Percentiles rank a stretch among this genome's conserved stretches.
These are phyloP conservation scores for Jamesozyma jinghongensis DNA, from an alignment of 805 yeast species.

Conservation along the genomic window DNA sequence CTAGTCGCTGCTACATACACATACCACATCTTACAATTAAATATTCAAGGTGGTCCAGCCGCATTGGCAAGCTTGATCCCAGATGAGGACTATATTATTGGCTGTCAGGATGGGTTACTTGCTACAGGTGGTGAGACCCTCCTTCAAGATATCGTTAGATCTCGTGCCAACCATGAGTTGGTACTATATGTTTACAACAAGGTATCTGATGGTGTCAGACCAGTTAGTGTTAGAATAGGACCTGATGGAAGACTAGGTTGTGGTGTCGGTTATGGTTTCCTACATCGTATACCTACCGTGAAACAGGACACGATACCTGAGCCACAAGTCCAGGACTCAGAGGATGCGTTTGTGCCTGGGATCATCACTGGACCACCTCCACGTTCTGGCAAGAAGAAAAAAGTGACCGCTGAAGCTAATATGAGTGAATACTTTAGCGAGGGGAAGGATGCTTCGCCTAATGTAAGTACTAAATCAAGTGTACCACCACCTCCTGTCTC, in stretches of 20 bases:
- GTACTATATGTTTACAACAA: conserved; percentile 76
- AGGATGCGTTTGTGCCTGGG: conserved; percentile 16
- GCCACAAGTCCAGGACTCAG: conserved; percentile 4
- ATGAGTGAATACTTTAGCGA: conserved; percentile 27
- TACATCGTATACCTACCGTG: conserved; percentile 71
- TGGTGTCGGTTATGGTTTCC: conserved; percentile 86
- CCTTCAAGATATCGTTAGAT: conserved; percentile 55
- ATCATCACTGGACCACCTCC: conserved; percentile 9
- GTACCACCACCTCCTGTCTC: conserved; percentile 11
- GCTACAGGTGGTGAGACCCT: conserved; percentile 83
- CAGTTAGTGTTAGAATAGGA: conserved; percentile 77
- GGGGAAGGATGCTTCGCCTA: conserved; percentile 23
- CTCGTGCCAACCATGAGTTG: conserved; percentile 38
- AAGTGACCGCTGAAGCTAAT: conserved; percentile 5
- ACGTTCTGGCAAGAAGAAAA: conserved; percentile 13
- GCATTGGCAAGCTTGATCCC: conserved; percentile 74
- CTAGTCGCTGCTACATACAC: conserved; percentile 67
- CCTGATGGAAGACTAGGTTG: conserved; percentile 82
- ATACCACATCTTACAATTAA: conserved; percentile 75
- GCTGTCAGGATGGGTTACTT: conserved; percentile 76
- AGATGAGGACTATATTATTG: conserved; percentile 80
- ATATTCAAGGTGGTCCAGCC: conserved; percentile 67
- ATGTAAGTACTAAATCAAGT: conserved; percentile 1
- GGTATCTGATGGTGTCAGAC: conserved; percentile 76
- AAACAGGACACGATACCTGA: background rate